These are phyloP conservation scores for Colletotrichum sp. DNA, from an alignment of 2,329 filamentous ascomycete species.

Conservation along the genomic window DNA sequence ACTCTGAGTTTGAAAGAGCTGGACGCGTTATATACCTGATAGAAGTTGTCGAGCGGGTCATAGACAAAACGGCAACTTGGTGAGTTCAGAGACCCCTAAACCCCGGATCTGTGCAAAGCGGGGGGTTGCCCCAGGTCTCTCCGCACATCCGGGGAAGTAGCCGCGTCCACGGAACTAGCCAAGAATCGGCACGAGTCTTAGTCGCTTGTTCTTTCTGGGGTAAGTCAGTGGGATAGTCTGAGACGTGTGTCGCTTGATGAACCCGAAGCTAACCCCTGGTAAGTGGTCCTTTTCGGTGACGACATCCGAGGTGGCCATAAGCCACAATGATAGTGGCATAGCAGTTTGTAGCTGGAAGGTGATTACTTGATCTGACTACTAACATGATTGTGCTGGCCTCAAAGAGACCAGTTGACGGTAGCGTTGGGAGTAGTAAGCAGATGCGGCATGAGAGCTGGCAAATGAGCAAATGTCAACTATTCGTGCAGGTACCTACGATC, in stretches of 20 bases:
- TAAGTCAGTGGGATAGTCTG: fast-evolving
- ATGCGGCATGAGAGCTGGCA: too few relatives aligned
- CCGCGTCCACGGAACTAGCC: neutral
- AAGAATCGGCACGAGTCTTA: neutral
- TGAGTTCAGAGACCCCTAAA: neutral
- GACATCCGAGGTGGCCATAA: neutral
- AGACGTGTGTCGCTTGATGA: neutral
- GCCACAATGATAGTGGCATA: too few relatives aligned
- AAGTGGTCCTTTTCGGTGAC: fast-evolving
- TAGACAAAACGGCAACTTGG: neutral
- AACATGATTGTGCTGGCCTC: too few relatives aligned
- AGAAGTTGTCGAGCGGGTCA: neutral
- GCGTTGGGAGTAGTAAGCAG: too few relatives aligned
- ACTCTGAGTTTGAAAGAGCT: neutral
- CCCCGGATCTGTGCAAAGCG: neutral
- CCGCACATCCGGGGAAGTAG: neutral
- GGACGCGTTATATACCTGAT: neutral
- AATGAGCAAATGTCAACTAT: too few relatives aligned
- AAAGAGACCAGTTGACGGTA: too few relatives aligned
- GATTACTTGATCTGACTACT: too few relatives aligned
- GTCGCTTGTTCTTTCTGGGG: neutral
- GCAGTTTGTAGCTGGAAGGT: too few relatives aligned
- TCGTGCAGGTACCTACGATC: too few relatives aligned
- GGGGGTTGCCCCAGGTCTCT: neutral
- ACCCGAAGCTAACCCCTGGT: neutral